These are phyloP conservation scores for Plasmodium billcollinsi DNA, from an alignment of 169 alveolate genomes.

Conservation along the genomic window DNA sequence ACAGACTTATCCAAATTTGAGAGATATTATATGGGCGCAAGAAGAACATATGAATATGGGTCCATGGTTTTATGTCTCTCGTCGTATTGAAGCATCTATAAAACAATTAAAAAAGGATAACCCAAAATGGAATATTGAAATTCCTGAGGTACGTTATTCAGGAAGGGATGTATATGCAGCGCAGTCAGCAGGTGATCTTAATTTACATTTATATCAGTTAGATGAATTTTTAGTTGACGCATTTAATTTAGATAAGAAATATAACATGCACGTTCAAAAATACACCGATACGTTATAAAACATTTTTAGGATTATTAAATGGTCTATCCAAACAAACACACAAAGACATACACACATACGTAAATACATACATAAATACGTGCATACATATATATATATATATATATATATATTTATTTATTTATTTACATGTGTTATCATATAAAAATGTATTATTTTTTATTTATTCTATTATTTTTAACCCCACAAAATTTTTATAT, in stretches of 20 bases:
- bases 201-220: constrained; percentile 64
- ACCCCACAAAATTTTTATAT: too few species aligned
- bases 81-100: constrained; percentile 80
- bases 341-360: background rate
- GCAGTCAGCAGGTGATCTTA: constrained; percentile 79
- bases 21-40: constrained; percentile 91
- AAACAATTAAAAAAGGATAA: constrained; percentile 73
- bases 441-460: too few species aligned
- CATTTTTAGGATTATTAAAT: too few species aligned
- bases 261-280: constrained; percentile 78
- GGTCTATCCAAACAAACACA: too few species aligned
- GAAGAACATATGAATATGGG: constrained; percentile 96
- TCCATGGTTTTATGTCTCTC: constrained; percentile 86
- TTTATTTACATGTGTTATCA: too few species aligned
- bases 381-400: background rate
- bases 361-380: background rate
- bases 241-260: constrained; percentile 58
- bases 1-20: constrained; percentile 79
- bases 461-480: too few species aligned
- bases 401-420: background rate
- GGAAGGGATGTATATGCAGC: constrained; percentile 83
- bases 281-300: constrained; percentile 7
- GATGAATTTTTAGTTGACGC: constrained; percentile 80
- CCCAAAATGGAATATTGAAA: constrained; percentile 50
- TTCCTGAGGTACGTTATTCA: constrained; percentile 73